Evolutionary conservation across 306 rosid species (phyloP).

Genomic region (Aeschynomene evenia): DNA sequence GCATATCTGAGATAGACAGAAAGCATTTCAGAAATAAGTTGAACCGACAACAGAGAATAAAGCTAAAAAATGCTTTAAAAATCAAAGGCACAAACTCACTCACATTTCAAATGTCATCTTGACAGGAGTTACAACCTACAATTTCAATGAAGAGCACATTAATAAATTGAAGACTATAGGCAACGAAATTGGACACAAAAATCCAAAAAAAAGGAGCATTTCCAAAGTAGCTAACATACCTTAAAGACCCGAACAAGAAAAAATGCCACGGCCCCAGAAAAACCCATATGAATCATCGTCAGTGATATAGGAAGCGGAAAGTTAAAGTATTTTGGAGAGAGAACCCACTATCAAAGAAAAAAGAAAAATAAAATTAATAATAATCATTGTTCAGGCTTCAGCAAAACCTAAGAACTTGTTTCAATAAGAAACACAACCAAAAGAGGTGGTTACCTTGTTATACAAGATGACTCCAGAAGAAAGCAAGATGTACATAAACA

Average conservation of each 20-base stretch:
- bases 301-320: constrained; percentile 91
- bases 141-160: no score
- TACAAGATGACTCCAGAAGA: constrained; percentile 91
- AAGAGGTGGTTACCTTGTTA: constrained; percentile 63
- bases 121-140: constrained; percentile 90
- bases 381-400: not conserved
- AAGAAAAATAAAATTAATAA: not conserved
- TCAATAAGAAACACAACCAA: not conserved
- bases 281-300: constrained; percentile 96
- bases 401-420: not conserved
- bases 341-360: constrained; percentile 75
- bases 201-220: constrained; percentile 5
- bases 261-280: constrained; percentile 91
- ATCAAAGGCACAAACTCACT: constrained; percentile 36
- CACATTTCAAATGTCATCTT: constrained; percentile 96
- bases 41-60: not conserved
- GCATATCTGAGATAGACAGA: constrained; percentile 66
- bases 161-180: not conserved
- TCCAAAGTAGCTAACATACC: constrained; percentile 47
- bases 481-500: constrained; percentile 74
- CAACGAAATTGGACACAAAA: constrained; percentile 4
- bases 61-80: not conserved
- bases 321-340: constrained; percentile 89
- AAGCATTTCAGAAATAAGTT: constrained; percentile 6
- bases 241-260: constrained; percentile 85